phyloP scores from a whole-genome alignment of 352 stramenopile genomes.

The Globisporangium takayamanum region DNA sequence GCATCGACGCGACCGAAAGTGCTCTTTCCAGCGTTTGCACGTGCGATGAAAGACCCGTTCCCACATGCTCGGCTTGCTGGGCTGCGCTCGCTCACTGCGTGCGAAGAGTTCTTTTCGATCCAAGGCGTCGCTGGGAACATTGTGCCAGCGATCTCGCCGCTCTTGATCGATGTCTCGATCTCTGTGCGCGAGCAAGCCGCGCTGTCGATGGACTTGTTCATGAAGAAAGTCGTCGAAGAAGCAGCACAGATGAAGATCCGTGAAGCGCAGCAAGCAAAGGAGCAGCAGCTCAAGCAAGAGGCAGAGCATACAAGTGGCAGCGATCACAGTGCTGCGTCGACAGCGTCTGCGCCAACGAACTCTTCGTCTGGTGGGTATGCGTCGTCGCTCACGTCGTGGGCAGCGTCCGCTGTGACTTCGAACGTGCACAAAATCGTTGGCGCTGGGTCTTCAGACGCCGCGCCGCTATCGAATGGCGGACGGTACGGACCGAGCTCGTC shows the following conservation, averaged over 20 bases:
- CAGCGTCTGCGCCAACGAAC: conserved; percentile 22
- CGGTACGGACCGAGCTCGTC: conserved; percentile 11
- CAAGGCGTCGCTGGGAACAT: conserved; percentile 68
- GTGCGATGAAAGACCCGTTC: conserved; percentile 83
- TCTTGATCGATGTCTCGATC: conserved; percentile 76
- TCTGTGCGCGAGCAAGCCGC: conserved; percentile 75
- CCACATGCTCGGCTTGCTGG: conserved; percentile 84
- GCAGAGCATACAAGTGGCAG: conserved; percentile 16
- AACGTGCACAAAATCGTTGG: conserved; percentile 68
- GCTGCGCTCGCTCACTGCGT: conserved; percentile 72
- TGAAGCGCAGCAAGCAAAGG: conserved; percentile 54
- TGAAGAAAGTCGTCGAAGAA: conserved; percentile 78
- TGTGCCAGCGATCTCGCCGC: conserved; percentile 64
- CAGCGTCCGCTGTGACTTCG: conserved; percentile 52
- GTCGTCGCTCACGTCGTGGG: conserved; percentile 69
- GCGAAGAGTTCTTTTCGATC: conserved; percentile 76
- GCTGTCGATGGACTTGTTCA: conserved; percentile 69
- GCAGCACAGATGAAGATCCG: conserved; percentile 72
- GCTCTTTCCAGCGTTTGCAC: conserved; percentile 83
- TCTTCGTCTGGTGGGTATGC: conserved; percentile 32
- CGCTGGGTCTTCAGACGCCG: conserved; percentile 13
- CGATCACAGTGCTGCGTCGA: conserved; percentile 5
- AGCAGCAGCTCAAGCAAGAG: conserved; percentile 53
- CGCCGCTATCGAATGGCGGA: conserved; percentile 4
- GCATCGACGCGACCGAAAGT: conserved; percentile 84